Conservation (phyloP, 352 stramenopile genomes). For the Phytopythium mirpurense region DNA sequence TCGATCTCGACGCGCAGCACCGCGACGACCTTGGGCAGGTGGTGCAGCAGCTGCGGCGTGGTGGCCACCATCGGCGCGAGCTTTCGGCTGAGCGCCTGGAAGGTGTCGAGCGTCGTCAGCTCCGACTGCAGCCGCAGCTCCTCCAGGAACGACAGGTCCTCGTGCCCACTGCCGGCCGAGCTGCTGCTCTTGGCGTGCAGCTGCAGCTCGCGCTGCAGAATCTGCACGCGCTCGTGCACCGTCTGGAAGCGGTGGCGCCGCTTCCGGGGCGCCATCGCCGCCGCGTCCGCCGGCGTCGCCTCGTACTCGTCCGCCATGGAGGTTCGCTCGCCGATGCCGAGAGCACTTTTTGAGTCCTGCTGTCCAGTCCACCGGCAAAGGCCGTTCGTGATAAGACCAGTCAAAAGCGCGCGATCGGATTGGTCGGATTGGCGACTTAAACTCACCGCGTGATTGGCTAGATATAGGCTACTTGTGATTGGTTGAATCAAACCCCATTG, state of each 20-base stretch:
- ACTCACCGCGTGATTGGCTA: too few species aligned
- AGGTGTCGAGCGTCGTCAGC: slow-evolving; percentile 79
- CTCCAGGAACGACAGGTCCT: slow-evolving; percentile 73
- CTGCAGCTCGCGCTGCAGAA: slow-evolving; percentile 73
- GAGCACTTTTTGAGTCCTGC: too few species aligned
- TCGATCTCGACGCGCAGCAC: slow-evolving; percentile 57
- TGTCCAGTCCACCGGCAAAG: not conserved
- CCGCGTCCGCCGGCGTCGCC: not conserved
- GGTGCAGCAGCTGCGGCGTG: slow-evolving; percentile 78
- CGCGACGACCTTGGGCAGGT: slow-evolving; percentile 68
- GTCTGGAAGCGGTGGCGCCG: slow-evolving; percentile 81
- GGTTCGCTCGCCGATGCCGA: not conserved
- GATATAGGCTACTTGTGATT: too few species aligned
- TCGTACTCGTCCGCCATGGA: slow-evolving; percentile 7
- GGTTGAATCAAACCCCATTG: too few species aligned
- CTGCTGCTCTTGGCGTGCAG: slow-evolving; percentile 78
- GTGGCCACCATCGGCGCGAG: slow-evolving; percentile 72
- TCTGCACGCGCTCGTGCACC: slow-evolving; percentile 74
- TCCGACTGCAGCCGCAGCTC: slow-evolving; percentile 75
- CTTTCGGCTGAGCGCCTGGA: slow-evolving; percentile 67
- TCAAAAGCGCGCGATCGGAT: too few species aligned
- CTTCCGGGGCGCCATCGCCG: slow-evolving; percentile 43
- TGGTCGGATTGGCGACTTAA: too few species aligned
- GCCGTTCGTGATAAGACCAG: too few species aligned
- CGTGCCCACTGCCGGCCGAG: slow-evolving; percentile 38